Percentiles rank a stretch among this genome's conserved stretches.
Evolutionary conservation across 2,329 filamentous ascomycete species (phyloP).

Genomic region (Colletotrichum sp.): DNA sequence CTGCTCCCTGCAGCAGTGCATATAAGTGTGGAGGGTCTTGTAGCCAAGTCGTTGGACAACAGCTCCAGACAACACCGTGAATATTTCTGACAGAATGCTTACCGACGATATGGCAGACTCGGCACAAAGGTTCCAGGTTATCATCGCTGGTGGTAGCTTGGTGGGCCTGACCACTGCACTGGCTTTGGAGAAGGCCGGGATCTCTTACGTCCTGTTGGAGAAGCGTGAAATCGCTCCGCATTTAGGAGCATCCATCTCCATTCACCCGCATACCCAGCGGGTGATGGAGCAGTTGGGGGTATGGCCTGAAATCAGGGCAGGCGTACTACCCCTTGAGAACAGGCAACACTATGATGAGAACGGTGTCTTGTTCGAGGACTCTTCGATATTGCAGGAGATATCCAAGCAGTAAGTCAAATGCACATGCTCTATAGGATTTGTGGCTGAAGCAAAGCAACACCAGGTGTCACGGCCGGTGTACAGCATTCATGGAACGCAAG

Average conservation of each 20-base stretch:
- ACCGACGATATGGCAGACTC: background rate
- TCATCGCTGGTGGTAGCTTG: background rate
- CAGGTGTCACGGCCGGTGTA: background rate
- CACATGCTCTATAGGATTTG: background rate
- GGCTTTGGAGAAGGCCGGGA: background rate
- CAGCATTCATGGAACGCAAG: background rate
- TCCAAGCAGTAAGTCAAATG: background rate
- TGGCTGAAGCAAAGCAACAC: background rate
- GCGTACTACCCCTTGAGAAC: background rate
- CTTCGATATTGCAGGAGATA: background rate
- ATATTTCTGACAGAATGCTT: background rate
- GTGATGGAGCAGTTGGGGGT: background rate
- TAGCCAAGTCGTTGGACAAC: background rate
- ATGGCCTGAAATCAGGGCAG: background rate
- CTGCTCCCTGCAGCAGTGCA: background rate
- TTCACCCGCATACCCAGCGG: background rate
- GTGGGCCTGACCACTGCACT: background rate
- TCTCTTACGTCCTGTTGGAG: background rate
- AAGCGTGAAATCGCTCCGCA: background rate
- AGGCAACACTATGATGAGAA: background rate
- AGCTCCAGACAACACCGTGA: background rate
- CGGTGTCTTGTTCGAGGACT: background rate
- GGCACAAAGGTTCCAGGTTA: background rate
- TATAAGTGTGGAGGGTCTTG: background rate
- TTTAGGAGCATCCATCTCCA: background rate